Conservation (phyloP, 2,329 filamentous ascomycete species). For the Sporothrix mexicana region DNA sequence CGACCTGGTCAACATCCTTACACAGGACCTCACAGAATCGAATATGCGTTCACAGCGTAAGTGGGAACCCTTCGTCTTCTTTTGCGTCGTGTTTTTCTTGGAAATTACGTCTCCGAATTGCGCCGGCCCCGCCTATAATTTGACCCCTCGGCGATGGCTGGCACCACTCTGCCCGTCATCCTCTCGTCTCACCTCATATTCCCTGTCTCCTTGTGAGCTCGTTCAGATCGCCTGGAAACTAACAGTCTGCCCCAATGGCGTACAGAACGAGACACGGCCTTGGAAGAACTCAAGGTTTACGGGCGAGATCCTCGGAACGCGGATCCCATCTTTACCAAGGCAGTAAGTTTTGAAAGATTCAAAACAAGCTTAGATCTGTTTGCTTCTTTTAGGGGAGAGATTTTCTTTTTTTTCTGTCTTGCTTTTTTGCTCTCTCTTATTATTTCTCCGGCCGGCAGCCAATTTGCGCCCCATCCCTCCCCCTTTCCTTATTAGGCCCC, state of each 20-base stretch:
- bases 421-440: neutral
- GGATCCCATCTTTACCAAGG: slow-evolving; percentile 81
- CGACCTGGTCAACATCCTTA: slow-evolving; percentile 65
- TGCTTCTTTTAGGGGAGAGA: neutral
- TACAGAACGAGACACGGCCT: slow-evolving; percentile 65
- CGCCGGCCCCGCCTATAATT: slow-evolving; percentile 30
- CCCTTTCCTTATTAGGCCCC: slow-evolving; percentile 9
- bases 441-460: neutral
- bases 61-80: slow-evolving; percentile 40
- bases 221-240: neutral
- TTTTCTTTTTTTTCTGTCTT: slow-evolving; percentile 12
- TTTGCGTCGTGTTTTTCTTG: neutral
- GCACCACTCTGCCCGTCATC: slow-evolving; percentile 21
- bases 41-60: slow-evolving; percentile 66
- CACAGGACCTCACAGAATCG: slow-evolving; percentile 65
- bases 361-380: neutral
- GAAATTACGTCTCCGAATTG: slow-evolving; percentile 24
- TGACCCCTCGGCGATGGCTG: slow-evolving; percentile 25
- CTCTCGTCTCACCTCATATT: slow-evolving; percentile 18
- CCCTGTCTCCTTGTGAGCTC: neutral
- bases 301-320: slow-evolving; percentile 74
- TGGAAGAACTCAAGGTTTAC: slow-evolving; percentile 77
- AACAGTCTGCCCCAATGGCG: neutral
- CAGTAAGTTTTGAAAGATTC: slow-evolving; percentile 55
- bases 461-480: neutral